A percentile compares a stretch with the other conserved stretches of the same genome.
phyloP scores from a whole-genome alignment of 345 rosid genomes.

The Eucalyptus sp. region DNA sequence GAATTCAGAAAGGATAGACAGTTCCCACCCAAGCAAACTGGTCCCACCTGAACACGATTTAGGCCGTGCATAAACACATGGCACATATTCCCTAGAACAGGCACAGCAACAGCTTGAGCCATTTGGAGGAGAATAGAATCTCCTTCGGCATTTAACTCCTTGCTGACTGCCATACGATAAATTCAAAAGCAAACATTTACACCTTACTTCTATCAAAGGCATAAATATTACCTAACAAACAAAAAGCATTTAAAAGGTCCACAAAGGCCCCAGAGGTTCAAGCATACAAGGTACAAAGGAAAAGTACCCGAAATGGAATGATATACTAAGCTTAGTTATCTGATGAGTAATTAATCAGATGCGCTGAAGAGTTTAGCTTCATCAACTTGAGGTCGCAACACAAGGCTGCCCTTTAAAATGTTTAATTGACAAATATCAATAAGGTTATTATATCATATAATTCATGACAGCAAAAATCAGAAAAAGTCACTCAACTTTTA shows the following conservation, averaged over 20 bases:
- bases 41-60: conserved; percentile 73
- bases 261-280: neutral
- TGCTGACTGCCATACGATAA: conserved; percentile 35
- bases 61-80: conserved; percentile 96
- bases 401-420: neutral
- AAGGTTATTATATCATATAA: neutral
- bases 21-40: neutral
- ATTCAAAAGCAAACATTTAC: neutral
- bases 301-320: neutral
- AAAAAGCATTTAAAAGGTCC: neutral
- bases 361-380: neutral
- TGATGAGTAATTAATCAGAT: neutral
- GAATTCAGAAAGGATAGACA: neutral
- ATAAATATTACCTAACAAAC: neutral
- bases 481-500: neutral
- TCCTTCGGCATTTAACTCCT: conserved; percentile 58
- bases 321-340: neutral
- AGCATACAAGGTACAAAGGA: neutral
- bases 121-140: conserved; percentile 54
- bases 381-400: neutral
- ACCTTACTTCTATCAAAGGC: neutral
- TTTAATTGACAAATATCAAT: neutral
- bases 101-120: conserved; percentile 86
- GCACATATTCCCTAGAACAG: conserved; percentile 85
- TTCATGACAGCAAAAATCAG: neutral